A percentile compares a stretch with the other conserved stretches of the same genome.
Conservation (phyloP, 352 stramenopile species). For the Aphanomyces stellatus region DNA sequence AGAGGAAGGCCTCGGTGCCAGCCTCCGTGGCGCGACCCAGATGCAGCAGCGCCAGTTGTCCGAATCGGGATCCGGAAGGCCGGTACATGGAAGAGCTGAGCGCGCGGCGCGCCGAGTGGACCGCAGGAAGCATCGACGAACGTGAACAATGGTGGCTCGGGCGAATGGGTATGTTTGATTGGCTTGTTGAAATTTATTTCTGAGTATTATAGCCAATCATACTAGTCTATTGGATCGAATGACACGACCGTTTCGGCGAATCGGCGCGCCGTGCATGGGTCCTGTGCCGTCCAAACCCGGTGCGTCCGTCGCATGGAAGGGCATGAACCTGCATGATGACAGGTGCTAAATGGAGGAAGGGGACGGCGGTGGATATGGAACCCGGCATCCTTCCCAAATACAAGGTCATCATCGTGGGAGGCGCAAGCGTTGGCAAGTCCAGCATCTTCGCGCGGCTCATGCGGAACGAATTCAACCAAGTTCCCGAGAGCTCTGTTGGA, state of each 20-base stretch:
- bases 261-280: not conserved
- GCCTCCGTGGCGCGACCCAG: not conserved
- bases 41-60: not conserved
- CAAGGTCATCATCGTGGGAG: constrained; percentile 11
- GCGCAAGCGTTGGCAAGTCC: constrained; percentile 8
- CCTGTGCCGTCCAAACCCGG: not conserved
- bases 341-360: not conserved
- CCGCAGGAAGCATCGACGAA: too few species aligned
- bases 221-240: too few species aligned
- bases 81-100: not conserved
- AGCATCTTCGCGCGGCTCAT: constrained; percentile 13
- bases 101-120: too few species aligned
- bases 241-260: too few species aligned
- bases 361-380: not conserved
- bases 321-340: too few species aligned
- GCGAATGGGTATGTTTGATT: too few species aligned
- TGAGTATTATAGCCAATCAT: too few species aligned
- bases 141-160: too few species aligned
- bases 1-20: not conserved
- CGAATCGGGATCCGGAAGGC: not conserved
- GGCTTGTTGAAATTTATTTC: too few species aligned
- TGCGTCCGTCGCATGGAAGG: not conserved
- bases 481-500: too few species aligned
- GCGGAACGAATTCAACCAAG: not conserved
- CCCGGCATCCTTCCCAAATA: not conserved